Evolutionary conservation across 768 basidiomycete genomes (phyloP).

Genomic region (Lanmaoa rubissima): DNA sequence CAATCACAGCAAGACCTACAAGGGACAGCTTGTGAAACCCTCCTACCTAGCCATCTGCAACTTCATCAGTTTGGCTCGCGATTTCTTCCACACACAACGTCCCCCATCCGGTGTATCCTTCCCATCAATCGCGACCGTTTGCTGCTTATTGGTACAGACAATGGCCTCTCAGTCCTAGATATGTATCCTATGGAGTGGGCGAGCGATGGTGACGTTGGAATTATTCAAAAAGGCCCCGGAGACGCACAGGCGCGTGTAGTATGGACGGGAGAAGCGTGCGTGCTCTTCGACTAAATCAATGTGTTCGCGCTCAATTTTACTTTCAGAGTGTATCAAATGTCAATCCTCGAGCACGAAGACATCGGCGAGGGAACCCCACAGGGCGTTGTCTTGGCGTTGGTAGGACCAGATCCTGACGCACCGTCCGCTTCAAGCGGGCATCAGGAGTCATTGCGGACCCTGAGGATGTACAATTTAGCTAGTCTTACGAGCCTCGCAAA

Average conservation of each 20-base stretch:
- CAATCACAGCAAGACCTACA: slow-evolving; percentile 34
- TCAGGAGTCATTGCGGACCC: slow-evolving; percentile 49
- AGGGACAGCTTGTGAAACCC: slow-evolving; percentile 44
- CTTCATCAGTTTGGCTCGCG: slow-evolving; percentile 82
- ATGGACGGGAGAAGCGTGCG: slow-evolving; percentile 79
- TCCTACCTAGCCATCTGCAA: slow-evolving; percentile 63
- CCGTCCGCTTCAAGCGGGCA: slow-evolving; percentile 43
- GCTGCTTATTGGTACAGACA: slow-evolving; percentile 76
- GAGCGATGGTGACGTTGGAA: slow-evolving; percentile 40
- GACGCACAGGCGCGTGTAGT: slow-evolving; percentile 67
- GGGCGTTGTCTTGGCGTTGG: slow-evolving; percentile 75
- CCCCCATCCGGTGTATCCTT: slow-evolving; percentile 72
- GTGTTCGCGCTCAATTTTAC: not conserved
- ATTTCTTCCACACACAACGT: slow-evolving; percentile 77
- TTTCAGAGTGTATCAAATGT: slow-evolving; percentile 72
- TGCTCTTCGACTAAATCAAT: slow-evolving; percentile 1
- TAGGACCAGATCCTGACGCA: slow-evolving; percentile 59
- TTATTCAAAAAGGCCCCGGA: slow-evolving; percentile 56
- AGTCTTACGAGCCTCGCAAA: slow-evolving; percentile 73
- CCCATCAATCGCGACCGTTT: slow-evolving; percentile 64
- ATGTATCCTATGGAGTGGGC: slow-evolving; percentile 75
- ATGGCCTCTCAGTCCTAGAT: slow-evolving; percentile 78
- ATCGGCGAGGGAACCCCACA: slow-evolving; percentile 58
- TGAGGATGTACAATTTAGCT: slow-evolving; percentile 83
- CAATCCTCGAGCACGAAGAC: slow-evolving; percentile 62